phyloP scores from a whole-genome alignment of 768 basidiomycete genomes.

The Mycena crocata region DNA sequence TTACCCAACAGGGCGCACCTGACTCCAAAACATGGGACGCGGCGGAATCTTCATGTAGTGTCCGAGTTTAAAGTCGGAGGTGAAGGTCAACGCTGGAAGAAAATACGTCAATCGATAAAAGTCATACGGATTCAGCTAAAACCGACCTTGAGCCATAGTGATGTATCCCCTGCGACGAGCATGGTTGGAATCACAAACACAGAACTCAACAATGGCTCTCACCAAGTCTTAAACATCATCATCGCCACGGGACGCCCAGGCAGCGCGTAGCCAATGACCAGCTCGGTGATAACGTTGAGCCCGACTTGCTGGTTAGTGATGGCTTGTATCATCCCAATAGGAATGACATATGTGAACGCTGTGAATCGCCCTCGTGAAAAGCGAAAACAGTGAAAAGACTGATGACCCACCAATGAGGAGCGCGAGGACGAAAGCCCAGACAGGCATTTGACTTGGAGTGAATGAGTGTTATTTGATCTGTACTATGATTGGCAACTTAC shows the following conservation, averaged over 20 bases:
- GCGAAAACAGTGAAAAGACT: neutral
- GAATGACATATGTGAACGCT: slow-evolving; percentile 77
- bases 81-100: slow-evolving; percentile 59
- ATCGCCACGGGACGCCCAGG: slow-evolving; percentile 84
- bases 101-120: neutral
- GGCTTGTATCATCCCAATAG: slow-evolving; percentile 67
- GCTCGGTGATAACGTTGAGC: slow-evolving; percentile 76
- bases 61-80: slow-evolving; percentile 72
- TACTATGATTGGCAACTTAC: slow-evolving; percentile 58
- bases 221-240: slow-evolving; percentile 89
- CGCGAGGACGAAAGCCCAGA: slow-evolving; percentile 72
- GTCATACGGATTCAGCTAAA: neutral
- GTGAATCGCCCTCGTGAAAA: slow-evolving; percentile 34
- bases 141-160: slow-evolving; percentile 65
- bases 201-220: neutral
- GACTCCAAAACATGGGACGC: slow-evolving; percentile 63
- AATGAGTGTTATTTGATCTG: slow-evolving; percentile 59
- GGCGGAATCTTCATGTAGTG: slow-evolving; percentile 75
- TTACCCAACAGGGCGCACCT: slow-evolving; percentile 12
- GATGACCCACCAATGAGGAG: slow-evolving; percentile 63
- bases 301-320: slow-evolving; percentile 79
- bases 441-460: slow-evolving; percentile 63
- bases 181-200: neutral
- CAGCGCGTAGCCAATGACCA: slow-evolving; percentile 83
- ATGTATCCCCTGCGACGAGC: slow-evolving; percentile 62